Evolutionary conservation across 371 early-diverging fungal genomes (phyloP).

Genomic region (Syncephalis fuscata): DNA sequence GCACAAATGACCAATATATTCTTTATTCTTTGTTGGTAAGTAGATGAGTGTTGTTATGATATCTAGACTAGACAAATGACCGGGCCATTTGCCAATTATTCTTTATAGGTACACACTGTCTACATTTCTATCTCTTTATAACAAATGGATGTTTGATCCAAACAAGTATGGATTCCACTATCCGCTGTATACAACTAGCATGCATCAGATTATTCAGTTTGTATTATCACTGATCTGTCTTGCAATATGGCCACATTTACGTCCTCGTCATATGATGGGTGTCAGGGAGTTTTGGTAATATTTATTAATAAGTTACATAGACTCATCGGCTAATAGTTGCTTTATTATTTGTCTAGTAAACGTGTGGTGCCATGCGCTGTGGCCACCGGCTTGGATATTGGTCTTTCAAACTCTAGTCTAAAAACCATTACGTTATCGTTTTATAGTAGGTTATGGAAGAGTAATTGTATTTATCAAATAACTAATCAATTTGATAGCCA

Average conservation of each 20-base stretch:
- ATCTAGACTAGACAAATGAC: no score
- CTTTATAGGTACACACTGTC: slow-evolving; percentile 60
- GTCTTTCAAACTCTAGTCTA: slow-evolving; percentile 71
- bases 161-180: slow-evolving; percentile 56
- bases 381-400: slow-evolving; percentile 80
- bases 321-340: background rate
- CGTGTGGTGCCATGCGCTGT: slow-evolving; percentile 64
- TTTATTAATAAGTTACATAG: background rate
- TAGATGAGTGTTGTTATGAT: no score
- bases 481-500: background rate
- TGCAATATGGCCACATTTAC: background rate
- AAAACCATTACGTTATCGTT: slow-evolving; percentile 73
- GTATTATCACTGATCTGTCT: slow-evolving; percentile 19
- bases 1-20: no score
- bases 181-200: slow-evolving; percentile 58
- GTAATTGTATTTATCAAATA: background rate
- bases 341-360: slow-evolving; percentile 3
- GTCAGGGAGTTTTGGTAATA: background rate
- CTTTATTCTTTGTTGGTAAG: no score
- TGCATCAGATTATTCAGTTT: slow-evolving; percentile 47
- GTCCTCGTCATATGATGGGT: background rate
- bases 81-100: no score
- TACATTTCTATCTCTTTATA: slow-evolving; percentile 60
- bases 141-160: slow-evolving; percentile 61
- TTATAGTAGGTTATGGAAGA: slow-evolving; percentile 36